phyloP scores from a whole-genome alignment of 441 rosid species.

The Pelargonium fulgidum region DNA sequence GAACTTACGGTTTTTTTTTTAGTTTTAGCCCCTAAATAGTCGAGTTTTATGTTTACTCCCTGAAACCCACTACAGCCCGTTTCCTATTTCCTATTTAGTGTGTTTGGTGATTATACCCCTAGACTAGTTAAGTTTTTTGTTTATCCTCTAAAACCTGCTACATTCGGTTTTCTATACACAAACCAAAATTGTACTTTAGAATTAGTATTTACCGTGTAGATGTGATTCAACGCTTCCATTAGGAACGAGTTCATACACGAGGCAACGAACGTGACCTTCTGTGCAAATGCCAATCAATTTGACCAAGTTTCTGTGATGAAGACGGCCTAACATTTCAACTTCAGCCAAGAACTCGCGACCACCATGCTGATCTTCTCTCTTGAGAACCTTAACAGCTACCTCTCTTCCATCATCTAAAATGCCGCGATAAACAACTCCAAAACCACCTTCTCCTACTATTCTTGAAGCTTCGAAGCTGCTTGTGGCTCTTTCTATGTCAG shows the following conservation, averaged over 20 bases:
- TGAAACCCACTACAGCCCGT: no score
- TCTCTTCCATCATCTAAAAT: conserved; percentile 73
- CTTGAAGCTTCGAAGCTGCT: conserved; percentile 57
- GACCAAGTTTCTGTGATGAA: conserved; percentile 91
- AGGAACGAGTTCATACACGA: conserved; percentile 87
- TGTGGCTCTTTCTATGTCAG: conserved; percentile 73
- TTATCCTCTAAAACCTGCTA: no score
- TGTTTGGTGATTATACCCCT: no score
- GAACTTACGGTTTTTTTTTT: no score
- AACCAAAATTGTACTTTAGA: not conserved
- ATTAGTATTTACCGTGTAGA: conserved; percentile 59
- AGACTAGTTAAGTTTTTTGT: no score
- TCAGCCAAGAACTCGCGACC: conserved; percentile 89
- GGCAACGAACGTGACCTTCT: conserved; percentile 73
- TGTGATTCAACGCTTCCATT: conserved; percentile 97
- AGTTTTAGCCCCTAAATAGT: no score
- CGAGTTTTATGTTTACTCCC: no score
- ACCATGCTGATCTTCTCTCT: conserved; percentile 91
- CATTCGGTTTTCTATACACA: not conserved
- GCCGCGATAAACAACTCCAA: conserved; percentile 77
- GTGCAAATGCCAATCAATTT: conserved; percentile 85
- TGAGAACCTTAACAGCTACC: conserved; percentile 84
- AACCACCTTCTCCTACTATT: conserved; percentile 92
- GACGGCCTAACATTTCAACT: conserved; percentile 95
- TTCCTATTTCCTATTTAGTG: no score